Conservation (phyloP, 805 yeast species). For the Wickerhamiella sorbophila region DNA sequence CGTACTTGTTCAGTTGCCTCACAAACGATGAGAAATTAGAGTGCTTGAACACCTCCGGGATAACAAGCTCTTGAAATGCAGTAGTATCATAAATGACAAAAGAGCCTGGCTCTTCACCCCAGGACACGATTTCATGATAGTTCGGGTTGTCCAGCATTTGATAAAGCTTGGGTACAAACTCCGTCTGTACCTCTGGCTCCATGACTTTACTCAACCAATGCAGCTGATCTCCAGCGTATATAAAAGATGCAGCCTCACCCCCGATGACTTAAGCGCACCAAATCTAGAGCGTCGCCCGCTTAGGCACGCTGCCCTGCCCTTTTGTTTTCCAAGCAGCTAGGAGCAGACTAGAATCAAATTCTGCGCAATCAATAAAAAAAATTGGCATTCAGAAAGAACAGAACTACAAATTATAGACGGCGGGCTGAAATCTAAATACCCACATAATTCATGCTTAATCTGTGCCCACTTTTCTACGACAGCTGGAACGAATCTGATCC, state of each 20-base stretch:
- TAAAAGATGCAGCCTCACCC: too few relatives aligned
- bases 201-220: not conserved
- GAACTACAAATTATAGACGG: too few relatives aligned
- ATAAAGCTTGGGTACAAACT: slow-evolving; percentile 28
- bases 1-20: slow-evolving; percentile 89
- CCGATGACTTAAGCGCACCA: too few relatives aligned
- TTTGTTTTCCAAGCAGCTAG: too few relatives aligned
- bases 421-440: too few relatives aligned
- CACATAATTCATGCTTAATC: too few relatives aligned
- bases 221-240: not conserved
- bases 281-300: too few relatives aligned
- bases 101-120: slow-evolving; percentile 72
- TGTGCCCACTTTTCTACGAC: slow-evolving; percentile 41
- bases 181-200: slow-evolving; percentile 2
- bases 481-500: slow-evolving; percentile 81
- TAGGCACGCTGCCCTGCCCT: too few relatives aligned
- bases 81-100: slow-evolving; percentile 65
- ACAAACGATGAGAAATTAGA: slow-evolving; percentile 90
- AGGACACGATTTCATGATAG: slow-evolving; percentile 62
- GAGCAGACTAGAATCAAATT: too few relatives aligned
- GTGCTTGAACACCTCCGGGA: slow-evolving; percentile 90
- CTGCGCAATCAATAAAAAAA: too few relatives aligned
- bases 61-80: slow-evolving; percentile 29
- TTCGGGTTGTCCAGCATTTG: slow-evolving; percentile 73
- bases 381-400: too few relatives aligned